These are phyloP conservation scores for Rhynchospora pubera DNA, from an alignment of 176 grass and related monocot species.

Conservation along the genomic window DNA sequence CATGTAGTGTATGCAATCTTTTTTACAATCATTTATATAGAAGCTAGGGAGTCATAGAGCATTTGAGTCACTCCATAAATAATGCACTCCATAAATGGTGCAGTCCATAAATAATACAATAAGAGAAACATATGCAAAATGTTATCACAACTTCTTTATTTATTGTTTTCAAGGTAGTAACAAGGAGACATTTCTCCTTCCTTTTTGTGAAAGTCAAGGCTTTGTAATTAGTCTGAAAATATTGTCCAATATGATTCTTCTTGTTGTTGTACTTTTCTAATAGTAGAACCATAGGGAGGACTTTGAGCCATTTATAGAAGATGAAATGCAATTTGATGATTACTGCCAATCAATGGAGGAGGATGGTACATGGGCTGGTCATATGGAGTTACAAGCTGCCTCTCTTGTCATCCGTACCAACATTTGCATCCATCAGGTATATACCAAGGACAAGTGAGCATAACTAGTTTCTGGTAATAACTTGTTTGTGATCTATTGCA, in stretches of 20 bases:
- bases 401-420: constrained; percentile 77
- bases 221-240: neutral
- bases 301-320: constrained; percentile 96
- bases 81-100: neutral
- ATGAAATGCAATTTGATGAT: constrained; percentile 70
- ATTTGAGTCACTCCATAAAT: neutral
- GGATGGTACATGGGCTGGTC: constrained; percentile 86
- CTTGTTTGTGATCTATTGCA: neutral
- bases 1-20: neutral
- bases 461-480: neutral
- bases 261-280: constrained; percentile 12
- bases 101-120: neutral
- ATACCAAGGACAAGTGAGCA: neutral
- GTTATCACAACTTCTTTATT: neutral
- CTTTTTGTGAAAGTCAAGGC: neutral
- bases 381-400: constrained; percentile 92
- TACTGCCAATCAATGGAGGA: constrained; percentile 84
- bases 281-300: constrained; percentile 54
- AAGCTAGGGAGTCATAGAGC: too few relatives aligned
- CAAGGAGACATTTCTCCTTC: neutral
- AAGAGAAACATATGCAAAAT: neutral
- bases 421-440: constrained; percentile 92
- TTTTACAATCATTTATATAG: neutral
- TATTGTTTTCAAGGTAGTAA: neutral
- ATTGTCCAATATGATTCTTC: neutral